Conservation (phyloP, 768 basidiomycete genomes). For the Mycena kentingensis region DNA sequence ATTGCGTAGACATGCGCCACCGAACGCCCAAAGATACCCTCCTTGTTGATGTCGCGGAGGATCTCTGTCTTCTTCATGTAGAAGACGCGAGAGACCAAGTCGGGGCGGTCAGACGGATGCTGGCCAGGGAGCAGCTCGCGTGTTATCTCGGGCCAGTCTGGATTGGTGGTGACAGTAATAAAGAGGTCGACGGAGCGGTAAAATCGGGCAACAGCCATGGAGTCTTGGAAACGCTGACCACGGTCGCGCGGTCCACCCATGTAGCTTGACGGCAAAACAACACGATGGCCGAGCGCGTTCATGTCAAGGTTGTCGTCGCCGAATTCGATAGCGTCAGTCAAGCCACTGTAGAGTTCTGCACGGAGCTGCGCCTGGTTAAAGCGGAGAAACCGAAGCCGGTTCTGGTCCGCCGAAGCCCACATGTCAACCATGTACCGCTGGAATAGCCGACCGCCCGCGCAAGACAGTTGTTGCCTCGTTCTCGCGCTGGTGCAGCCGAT, state of each 20-base stretch:
- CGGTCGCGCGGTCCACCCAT: slow-evolving; percentile 33
- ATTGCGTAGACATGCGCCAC: no score
- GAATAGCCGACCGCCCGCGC: slow-evolving; percentile 39
- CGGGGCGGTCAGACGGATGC: slow-evolving; percentile 34
- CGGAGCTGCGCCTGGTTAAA: slow-evolving; percentile 39
- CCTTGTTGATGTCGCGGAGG: no score
- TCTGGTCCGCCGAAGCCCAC: slow-evolving; percentile 48
- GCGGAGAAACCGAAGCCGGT: slow-evolving; percentile 34
- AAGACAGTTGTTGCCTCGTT: slow-evolving; percentile 32
- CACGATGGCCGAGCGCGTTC: slow-evolving; percentile 15
- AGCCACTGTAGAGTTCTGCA: slow-evolving; percentile 37
- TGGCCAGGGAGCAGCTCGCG: slow-evolving; percentile 31
- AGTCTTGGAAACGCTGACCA: slow-evolving; percentile 37
- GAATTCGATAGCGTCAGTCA: slow-evolving; percentile 28
- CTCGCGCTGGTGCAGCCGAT: slow-evolving; percentile 32
- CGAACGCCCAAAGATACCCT: no score
- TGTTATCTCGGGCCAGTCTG: slow-evolving; percentile 39
- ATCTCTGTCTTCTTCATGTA: no score
- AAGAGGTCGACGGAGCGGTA: slow-evolving; percentile 39
- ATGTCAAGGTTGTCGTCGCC: slow-evolving; percentile 21
- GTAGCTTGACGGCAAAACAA: slow-evolving; percentile 36
- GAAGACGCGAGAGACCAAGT: slow-evolving; percentile 40
- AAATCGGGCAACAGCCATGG: slow-evolving; percentile 35
- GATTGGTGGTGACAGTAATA: slow-evolving; percentile 42
- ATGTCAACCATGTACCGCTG: slow-evolving; percentile 47